A percentile compares a stretch with the other conserved stretches of the same genome.
Evolutionary conservation across 371 early-diverging fungal genomes (phyloP).

Genomic region (Mucor ambiguus): DNA sequence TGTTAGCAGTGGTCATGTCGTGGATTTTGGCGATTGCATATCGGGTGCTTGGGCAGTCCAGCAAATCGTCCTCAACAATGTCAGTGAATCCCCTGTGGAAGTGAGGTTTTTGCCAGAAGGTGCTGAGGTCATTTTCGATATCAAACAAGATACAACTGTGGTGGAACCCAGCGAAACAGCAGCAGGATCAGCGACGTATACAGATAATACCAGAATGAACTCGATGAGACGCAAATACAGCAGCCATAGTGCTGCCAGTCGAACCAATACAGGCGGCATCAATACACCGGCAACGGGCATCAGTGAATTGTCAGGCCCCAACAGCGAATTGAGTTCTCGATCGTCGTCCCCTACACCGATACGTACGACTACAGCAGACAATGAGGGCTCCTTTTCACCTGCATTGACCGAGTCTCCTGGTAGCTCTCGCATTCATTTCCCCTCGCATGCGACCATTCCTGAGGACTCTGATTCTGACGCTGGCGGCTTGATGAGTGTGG

Average conservation of each 20-base stretch:
- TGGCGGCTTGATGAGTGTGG: conserved; percentile 11
- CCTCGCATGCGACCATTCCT: conserved; percentile 16
- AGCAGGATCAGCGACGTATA: too few species aligned
- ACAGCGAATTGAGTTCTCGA: conserved; percentile 59
- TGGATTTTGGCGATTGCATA: conserved; percentile 95
- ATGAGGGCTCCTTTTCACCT: conserved; percentile 14
- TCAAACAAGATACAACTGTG: conserved; percentile 27
- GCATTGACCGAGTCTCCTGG: neutral
- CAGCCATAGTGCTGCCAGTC: conserved; percentile 5
- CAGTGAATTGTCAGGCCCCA: conserved; percentile 55
- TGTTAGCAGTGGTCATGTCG: conserved; percentile 72
- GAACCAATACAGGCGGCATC: conserved; percentile 11
- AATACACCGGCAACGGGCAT: conserved; percentile 28
- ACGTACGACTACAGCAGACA: conserved; percentile 5
- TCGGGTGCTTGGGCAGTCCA: conserved; percentile 85
- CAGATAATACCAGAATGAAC: conserved; percentile 2
- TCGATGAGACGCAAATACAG: conserved; percentile 17
- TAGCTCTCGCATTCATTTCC: conserved; percentile 3
- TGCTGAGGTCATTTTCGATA: conserved; percentile 73
- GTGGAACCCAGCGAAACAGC: neutral
- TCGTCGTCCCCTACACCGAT: conserved; percentile 51
- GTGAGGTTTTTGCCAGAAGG: conserved; percentile 82
- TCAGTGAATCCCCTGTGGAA: conserved; percentile 78
- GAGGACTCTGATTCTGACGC: conserved; percentile 29
- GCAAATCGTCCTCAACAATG: conserved; percentile 81